Percentiles rank a stretch among this genome's conserved stretches.
Conservation (phyloP, 2,329 filamentous ascomycete genomes). For the Nectriaceae sp. region DNA sequence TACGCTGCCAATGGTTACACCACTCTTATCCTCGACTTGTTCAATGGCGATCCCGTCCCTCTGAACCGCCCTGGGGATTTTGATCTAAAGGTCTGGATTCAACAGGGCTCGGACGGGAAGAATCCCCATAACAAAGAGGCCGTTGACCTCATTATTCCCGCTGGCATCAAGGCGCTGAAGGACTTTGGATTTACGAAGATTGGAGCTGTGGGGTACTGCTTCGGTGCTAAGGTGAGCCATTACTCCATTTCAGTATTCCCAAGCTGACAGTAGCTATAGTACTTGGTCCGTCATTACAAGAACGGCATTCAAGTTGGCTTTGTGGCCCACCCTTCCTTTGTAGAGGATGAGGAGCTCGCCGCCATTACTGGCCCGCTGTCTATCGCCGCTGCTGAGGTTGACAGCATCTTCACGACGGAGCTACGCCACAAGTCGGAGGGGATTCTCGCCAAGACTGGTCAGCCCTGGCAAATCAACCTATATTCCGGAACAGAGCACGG, state of each 20-base stretch:
- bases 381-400: constrained; percentile 65
- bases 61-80: constrained; percentile 28
- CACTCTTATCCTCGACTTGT: constrained; percentile 40
- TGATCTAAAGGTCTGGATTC: constrained; percentile 36
- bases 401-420: constrained; percentile 58
- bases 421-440: constrained; percentile 60
- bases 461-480: constrained; percentile 68
- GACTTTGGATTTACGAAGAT: constrained; percentile 54
- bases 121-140: constrained; percentile 42
- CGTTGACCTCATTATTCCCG: constrained; percentile 36
- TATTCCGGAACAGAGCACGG: constrained; percentile 72
- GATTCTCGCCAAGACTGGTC: constrained; percentile 53
- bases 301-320: constrained; percentile 59
- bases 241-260: constrained; percentile 21
- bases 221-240: constrained; percentile 62
- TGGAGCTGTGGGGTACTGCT: constrained; percentile 64
- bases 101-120: constrained; percentile 47
- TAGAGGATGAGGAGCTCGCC: constrained; percentile 59
- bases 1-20: constrained; percentile 42
- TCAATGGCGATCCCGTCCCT: constrained; percentile 37
- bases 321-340: constrained; percentile 65
- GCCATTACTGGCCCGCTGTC: constrained; percentile 58
- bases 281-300: constrained; percentile 67
- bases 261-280: constrained; percentile 43
- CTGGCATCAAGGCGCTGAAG: constrained; percentile 55